Evolutionary conservation across 371 early-diverging fungal species (phyloP), one percentile per base, ranked within the genome.

Genomic region (Lichtheimia ramosa): DNA sequence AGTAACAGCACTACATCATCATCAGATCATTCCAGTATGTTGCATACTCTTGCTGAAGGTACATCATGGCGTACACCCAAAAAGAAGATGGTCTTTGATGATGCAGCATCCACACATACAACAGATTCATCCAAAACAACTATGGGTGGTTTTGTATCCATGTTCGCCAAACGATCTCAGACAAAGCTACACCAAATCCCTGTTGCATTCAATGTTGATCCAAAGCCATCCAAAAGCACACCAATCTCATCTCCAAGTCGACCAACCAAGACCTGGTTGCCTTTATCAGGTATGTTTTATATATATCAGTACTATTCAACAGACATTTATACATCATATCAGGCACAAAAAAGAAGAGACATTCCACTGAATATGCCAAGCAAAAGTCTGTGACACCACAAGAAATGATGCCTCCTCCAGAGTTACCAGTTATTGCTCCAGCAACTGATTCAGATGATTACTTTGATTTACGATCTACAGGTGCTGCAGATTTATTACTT

Each of bases 171-270:
- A 34, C 54, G 62, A 8, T 48, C 54, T 15, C 52, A 58, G 23
- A 21, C 53, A 20, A 51, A 55, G 23, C 34, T 18, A 27, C 51
- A 51, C 28, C 46, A 54, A 24, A 24, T 60, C 14, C 39, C 59
- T 6, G 18, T 51, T 15, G 12, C 61, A 1, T 21, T 21, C 16
- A 48, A 10, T 12, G 13, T 41, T 1, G 61, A 51, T 16, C 63
- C 63, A 13, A 62, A 62, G 28, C 62, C 66, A n/a, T 66, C 66
- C 12, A 57, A 48, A 43, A 66, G 67, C 28, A 66, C 67, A 10
- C 67, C 67, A 8, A 66, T 59, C 39, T 20, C 62, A 24, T 61
- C 65, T 23, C 40, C 61, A 6, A 46, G 43, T 46, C 61, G 57
- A 24, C 51, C 65, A 6, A 18, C 65, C 18, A 46, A 51, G 24